Conservation (phyloP, 768 basidiomycete species). For the Boletus subparvulus region DNA sequence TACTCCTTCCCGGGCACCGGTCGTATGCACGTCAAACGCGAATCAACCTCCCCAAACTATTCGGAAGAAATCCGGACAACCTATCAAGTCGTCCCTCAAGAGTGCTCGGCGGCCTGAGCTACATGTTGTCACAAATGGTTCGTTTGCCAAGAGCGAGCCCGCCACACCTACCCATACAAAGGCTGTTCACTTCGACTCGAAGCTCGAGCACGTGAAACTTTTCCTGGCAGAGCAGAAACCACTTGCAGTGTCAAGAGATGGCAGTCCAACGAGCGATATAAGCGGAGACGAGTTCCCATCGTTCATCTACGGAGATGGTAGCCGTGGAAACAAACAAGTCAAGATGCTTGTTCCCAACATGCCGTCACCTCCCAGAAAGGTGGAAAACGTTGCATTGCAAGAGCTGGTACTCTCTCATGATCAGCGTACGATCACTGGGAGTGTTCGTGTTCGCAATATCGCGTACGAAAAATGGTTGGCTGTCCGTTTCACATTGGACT, state of each 20-base stretch:
- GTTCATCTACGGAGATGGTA: constrained; percentile 56
- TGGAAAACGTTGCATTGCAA: constrained; percentile 55
- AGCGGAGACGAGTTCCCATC: constrained; percentile 78
- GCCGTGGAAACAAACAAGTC: constrained; percentile 39
- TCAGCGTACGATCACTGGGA: constrained; percentile 61
- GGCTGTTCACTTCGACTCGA: constrained; percentile 88
- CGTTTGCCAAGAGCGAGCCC: constrained; percentile 70
- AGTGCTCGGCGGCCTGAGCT: constrained; percentile 55
- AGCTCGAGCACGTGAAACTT: constrained; percentile 91
- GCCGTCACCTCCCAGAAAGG: constrained; percentile 43
- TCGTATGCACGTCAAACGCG: not conserved
- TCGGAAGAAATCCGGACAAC: constrained; percentile 93
- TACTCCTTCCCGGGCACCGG: not conserved
- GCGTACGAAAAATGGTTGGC: constrained; percentile 86
- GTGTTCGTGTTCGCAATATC: constrained; percentile 78
- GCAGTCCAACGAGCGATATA: constrained; percentile 82
- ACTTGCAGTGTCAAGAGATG: constrained; percentile 86
- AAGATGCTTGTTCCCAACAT: constrained; percentile 70
- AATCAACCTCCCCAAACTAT: constrained; percentile 40
- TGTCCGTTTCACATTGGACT: constrained; percentile 89
- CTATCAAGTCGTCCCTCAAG: constrained; percentile 90
- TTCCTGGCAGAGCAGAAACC: constrained; percentile 96
- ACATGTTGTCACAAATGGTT: constrained; percentile 49
- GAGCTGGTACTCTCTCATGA: constrained; percentile 52
- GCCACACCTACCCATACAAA: constrained; percentile 76